Evolutionary conservation across 129 eudicot species (phyloP).

Genomic region (Erigeron canadensis): DNA sequence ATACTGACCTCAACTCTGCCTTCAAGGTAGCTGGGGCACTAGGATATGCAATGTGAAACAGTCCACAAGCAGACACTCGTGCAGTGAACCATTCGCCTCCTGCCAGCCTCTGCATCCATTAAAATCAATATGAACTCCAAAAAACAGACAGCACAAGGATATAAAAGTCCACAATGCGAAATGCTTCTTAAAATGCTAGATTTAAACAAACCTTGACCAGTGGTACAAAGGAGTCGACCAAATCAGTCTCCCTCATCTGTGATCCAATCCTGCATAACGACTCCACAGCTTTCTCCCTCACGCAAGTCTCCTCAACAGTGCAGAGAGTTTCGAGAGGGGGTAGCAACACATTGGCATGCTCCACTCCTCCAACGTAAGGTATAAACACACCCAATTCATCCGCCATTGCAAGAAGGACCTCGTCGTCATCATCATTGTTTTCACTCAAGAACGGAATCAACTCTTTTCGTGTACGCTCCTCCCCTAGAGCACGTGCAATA

Average conservation of each 20-base stretch:
- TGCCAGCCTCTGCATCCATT: slow-evolving; percentile 63
- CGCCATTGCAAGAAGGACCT: slow-evolving; percentile 97
- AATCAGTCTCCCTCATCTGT: slow-evolving; percentile 85
- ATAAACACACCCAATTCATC: slow-evolving; percentile 91
- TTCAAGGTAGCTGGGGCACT: slow-evolving; percentile 78
- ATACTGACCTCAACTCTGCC: slow-evolving; percentile 78
- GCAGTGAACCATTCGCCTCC: slow-evolving; percentile 99
- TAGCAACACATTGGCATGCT: slow-evolving; percentile 84
- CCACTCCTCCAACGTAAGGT: slow-evolving; percentile 92
- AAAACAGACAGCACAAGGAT: background rate
- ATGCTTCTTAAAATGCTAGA: background rate
- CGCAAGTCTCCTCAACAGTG: slow-evolving; percentile 92
- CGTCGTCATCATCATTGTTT: slow-evolving; percentile 93
- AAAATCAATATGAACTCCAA: background rate
- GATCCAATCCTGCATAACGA: slow-evolving; percentile 83
- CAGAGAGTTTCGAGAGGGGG: slow-evolving; percentile 90
- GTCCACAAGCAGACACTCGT: slow-evolving; percentile 89
- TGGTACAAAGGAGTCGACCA: slow-evolving; percentile 72
- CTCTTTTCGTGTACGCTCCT: slow-evolving; percentile 83
- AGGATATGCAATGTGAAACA: slow-evolving; percentile 83
- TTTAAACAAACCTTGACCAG: slow-evolving; percentile 66
- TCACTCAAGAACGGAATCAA: slow-evolving; percentile 82
- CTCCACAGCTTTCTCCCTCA: slow-evolving; percentile 90
- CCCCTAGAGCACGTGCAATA: slow-evolving; percentile 89
- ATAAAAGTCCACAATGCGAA: background rate